phyloP scores from a whole-genome alignment of 805 yeast species.

The Phaffomyces thermotolerans region DNA sequence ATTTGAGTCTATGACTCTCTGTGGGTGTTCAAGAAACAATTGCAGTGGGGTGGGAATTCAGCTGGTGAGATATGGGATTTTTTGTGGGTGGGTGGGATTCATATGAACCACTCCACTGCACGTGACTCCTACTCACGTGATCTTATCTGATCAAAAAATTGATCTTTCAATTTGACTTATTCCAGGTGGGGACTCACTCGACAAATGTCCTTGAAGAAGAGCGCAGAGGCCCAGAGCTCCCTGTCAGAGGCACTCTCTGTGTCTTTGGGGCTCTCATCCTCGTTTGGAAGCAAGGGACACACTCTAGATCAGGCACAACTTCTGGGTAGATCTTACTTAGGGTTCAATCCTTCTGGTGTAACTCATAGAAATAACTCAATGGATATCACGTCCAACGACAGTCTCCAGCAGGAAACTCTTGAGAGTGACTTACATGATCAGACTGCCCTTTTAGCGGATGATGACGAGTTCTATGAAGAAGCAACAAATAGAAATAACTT shows the following conservation, averaged over 20 bases:
- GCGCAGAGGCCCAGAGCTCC: slow-evolving; percentile 12
- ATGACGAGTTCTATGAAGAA: slow-evolving; percentile 37
- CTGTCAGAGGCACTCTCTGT: slow-evolving; percentile 22
- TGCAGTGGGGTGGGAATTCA: too few species aligned
- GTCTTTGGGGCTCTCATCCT: slow-evolving; percentile 22
- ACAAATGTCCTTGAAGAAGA: slow-evolving; percentile 6
- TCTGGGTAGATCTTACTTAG: slow-evolving; percentile 24
- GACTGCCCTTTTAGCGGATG: slow-evolving; percentile 50
- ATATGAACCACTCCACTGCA: too few species aligned
- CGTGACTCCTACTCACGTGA: slow-evolving; percentile 3
- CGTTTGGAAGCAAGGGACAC: slow-evolving; percentile 7
- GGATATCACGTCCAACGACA: neutral
- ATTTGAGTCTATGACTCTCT: too few species aligned
- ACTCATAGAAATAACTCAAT: neutral
- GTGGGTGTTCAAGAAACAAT: too few species aligned
- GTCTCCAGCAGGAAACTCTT: neutral
- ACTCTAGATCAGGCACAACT: slow-evolving; percentile 8
- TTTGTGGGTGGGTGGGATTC: too few species aligned
- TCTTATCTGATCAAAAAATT: slow-evolving; percentile 1
- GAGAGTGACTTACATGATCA: slow-evolving; percentile 48
- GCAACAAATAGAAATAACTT: neutral
- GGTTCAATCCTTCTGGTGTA: slow-evolving; percentile 12
- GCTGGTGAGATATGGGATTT: neutral
- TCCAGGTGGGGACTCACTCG: too few species aligned
- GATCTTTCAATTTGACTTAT: too few species aligned